These are phyloP conservation scores for Talaromyces sp. DNA, from an alignment of 2,329 filamentous ascomycete genomes.

Conservation along the genomic window DNA sequence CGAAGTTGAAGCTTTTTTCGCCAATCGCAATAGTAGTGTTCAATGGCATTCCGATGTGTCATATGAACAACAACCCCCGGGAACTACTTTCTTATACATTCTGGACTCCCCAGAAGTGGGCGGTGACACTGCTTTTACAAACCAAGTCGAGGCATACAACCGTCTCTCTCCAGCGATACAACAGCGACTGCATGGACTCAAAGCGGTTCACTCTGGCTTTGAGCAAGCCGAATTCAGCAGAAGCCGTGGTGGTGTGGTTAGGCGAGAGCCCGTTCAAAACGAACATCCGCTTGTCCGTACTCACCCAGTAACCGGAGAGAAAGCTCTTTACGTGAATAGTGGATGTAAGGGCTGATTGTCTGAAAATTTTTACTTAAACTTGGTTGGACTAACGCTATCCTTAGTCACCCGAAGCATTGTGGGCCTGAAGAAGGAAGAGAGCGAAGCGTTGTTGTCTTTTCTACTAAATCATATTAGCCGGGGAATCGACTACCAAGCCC, in stretches of 20 bases:
- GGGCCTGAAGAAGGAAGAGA: slow-evolving; percentile 41
- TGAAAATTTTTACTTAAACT: not conserved
- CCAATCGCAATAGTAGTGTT: slow-evolving; percentile 25
- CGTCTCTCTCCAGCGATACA: slow-evolving; percentile 22
- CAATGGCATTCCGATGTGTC: slow-evolving; percentile 22
- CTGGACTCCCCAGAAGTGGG: slow-evolving; percentile 21
- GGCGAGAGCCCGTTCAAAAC: slow-evolving; percentile 26
- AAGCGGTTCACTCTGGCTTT: slow-evolving; percentile 23
- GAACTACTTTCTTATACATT: slow-evolving; percentile 23
- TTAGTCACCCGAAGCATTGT: slow-evolving; percentile 26
- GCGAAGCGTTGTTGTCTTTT: slow-evolving; percentile 36
- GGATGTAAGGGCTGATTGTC: slow-evolving; percentile 21
- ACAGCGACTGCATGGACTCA: slow-evolving; percentile 24
- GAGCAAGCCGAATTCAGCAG: slow-evolving; percentile 19
- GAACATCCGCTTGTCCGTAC: slow-evolving; percentile 28
- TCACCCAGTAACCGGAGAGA: slow-evolving; percentile 30
- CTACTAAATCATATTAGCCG: slow-evolving; percentile 20
- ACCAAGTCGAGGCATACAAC: slow-evolving; percentile 24
- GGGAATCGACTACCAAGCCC: slow-evolving; percentile 18
- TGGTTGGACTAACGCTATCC: not conserved
- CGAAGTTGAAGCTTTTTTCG: slow-evolving; percentile 8
- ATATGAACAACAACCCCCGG: slow-evolving; percentile 25
- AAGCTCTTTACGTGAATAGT: slow-evolving; percentile 30
- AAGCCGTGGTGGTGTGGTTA: slow-evolving; percentile 17
- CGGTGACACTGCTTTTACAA: slow-evolving; percentile 26